Conservation (phyloP, 1,139 yeast genomes). For the Geotrichum restrictum region DNA sequence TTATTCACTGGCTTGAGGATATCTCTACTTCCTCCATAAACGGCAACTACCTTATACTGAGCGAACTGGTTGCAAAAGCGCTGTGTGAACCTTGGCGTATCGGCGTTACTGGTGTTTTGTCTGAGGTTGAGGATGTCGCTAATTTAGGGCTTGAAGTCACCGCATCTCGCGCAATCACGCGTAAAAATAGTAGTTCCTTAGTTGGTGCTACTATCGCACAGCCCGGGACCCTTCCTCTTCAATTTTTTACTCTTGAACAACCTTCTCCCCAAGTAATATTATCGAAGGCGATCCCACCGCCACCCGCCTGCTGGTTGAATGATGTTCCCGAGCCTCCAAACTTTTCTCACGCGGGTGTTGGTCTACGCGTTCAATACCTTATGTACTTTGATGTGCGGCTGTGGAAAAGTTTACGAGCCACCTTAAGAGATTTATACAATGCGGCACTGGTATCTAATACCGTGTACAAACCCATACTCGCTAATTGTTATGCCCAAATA, state of each 20-base stretch:
- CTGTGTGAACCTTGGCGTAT: constrained; percentile 51
- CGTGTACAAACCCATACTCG: constrained; percentile 55
- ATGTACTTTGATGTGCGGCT: constrained; percentile 65
- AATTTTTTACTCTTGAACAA: background rate
- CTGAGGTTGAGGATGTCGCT: background rate
- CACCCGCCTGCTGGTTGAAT: constrained; percentile 43
- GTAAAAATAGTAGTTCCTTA: constrained; percentile 24
- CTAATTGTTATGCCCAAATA: constrained; percentile 76
- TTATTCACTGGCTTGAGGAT: constrained; percentile 60
- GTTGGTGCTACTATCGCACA: constrained; percentile 33
- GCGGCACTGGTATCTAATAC: constrained; percentile 65
- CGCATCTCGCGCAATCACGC: no score
- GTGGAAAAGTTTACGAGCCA: constrained; percentile 61
- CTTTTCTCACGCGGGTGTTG: constrained; percentile 3
- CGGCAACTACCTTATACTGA: constrained; percentile 46
- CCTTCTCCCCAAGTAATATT: constrained; percentile 21
- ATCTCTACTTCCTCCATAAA: constrained; percentile 55
- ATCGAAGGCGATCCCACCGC: constrained; percentile 49
- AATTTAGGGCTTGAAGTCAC: no score
- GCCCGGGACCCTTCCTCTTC: constrained; percentile 5
- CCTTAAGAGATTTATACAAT: constrained; percentile 65
- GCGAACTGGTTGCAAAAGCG: constrained; percentile 55
- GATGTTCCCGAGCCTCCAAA: constrained; percentile 7
- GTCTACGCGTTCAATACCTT: constrained; percentile 68
- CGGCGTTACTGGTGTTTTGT: constrained; percentile 25